Base-by-base conservation (phyloP, 2,329 filamentous ascomycete species). In the Capronia americana region DNA sequence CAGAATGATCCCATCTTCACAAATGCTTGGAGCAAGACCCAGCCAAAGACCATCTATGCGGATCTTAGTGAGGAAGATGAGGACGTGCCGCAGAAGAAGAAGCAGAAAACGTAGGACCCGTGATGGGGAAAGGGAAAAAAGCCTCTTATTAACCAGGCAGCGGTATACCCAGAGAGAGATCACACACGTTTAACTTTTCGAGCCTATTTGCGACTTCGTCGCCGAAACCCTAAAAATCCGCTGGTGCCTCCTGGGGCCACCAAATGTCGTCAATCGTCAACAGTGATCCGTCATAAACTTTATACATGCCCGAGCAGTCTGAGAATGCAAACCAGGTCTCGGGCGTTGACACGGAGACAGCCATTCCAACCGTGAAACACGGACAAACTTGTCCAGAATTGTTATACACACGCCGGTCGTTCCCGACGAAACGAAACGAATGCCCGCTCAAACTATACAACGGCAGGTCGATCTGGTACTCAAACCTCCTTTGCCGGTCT, bases 1-100 rank as follows among this genome's bases (percentile, higher is more conserved):
- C 88, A 96, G 79, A 94, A 92, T 76, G 93, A 98, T 76, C 94
- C 93, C 0, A 85, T 97, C 73, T 99, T 98, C 75, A 99, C 95
- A 32, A 92, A 91, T 72, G 95, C 93, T 17, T 99, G 93, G 91
- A 91, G 90, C 75, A 86, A 90, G 73, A 98, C 93, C 44, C 94
- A 98, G 80, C 95, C 95, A 0, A 90, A 93, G 72, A 92, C 93
- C 28, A 90, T 97, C 71, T 99, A 96, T 81, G 91, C 91, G 7
- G 92, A 97, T 51, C 74, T 95, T 38, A 96, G 93, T 77, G 94
- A 96, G 74, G 92, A 93, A 17, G 93, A 96, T 17, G 89, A 88
- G 60, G 85, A 87, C 20, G 86, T 84, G 3, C 88, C 87, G n/a
- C 87, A 91, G 38, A 91, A 88, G 79, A 88, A 88, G 77, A 84